These are phyloP conservation scores for Dendrothele bispora DNA, from an alignment of 768 basidiomycete genomes.

Conservation along the genomic window DNA sequence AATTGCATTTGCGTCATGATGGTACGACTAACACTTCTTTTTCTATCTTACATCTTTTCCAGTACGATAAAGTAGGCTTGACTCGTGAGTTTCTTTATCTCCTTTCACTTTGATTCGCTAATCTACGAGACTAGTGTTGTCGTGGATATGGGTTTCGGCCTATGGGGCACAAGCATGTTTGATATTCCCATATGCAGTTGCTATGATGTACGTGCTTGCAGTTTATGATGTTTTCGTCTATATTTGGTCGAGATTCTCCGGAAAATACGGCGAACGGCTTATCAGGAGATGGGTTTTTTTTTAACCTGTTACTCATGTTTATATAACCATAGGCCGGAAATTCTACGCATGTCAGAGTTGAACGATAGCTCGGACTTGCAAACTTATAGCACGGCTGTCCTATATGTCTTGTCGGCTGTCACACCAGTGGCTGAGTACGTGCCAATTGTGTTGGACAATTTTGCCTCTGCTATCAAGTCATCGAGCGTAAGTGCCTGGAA, in stretches of 20 bases:
- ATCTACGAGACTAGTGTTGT: slow-evolving; percentile 48
- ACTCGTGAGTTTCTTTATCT: slow-evolving; percentile 55
- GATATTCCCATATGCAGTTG: slow-evolving; percentile 75
- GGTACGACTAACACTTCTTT: no score
- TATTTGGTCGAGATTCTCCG: no score
- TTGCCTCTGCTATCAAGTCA: slow-evolving; percentile 72
- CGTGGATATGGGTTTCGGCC: slow-evolving; percentile 79
- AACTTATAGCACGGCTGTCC: slow-evolving; percentile 73
- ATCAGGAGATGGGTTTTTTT: no score
- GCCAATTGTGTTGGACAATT: slow-evolving; percentile 56
- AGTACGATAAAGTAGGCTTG: slow-evolving; percentile 88
- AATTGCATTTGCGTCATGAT: no score
- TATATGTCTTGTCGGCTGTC: slow-evolving; percentile 81
- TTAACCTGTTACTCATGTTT: neutral
- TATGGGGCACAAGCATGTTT: slow-evolving; percentile 74
- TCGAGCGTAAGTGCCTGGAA: slow-evolving; percentile 57
- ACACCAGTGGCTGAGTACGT: slow-evolving; percentile 71
- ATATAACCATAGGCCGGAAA: slow-evolving; percentile 63
- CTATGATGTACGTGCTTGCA: slow-evolving; percentile 66
- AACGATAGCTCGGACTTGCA: slow-evolving; percentile 85
- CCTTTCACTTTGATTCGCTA: neutral
- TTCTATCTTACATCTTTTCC: slow-evolving; percentile 8
- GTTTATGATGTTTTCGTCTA: no score
- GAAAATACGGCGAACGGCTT: no score
- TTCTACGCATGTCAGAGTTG: slow-evolving; percentile 87